Base-by-base conservation (phyloP, 2,329 filamentous ascomycete species). In the Phyllachora maydis region DNA sequence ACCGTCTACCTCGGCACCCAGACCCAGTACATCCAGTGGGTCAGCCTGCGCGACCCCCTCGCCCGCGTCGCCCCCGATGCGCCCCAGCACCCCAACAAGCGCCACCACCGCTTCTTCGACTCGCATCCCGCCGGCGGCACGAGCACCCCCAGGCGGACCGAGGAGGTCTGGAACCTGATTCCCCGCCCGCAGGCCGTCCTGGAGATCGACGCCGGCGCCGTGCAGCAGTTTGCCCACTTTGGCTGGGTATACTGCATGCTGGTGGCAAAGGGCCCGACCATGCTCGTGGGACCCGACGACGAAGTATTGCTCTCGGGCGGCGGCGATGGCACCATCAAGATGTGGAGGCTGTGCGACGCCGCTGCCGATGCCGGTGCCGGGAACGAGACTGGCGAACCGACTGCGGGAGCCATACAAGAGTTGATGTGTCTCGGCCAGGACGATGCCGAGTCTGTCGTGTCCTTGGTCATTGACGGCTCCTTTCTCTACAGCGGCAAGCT, bases 191-290 rank as follows among this genome's bases (percentile, higher is more conserved):
- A 49, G 42, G 61, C 42, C 16, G 61, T 75, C 2, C 52, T 95
- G 5, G 81, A 91, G 41, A 82, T 93, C 28, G 74, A 79, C 38
- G 66, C 70, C 23, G 65, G 76, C 12, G 73, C 83, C 26, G 77
- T 91, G 27, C 65, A 62, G 27, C 76, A 88, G 37, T 98, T 91
- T 49, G 82, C 88, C 2, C 88, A 98, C 45, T 85, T 73, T 45
- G 88, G 90, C 21, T 95, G 93, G 42, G 71, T 98, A 0, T 93
- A 93, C 45, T 90, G 82, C 45, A 95, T 95, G 85, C 59, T 91
- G 4, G 59, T 98, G 28, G 71, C 79, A 1, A 69, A 65, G 30
- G 78, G 77, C 0, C 59, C 62, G 0, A 67, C 62, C 0, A 55
- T 67, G 2, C 59, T 79, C 5, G 60, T 79, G 4, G 73, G 73